Evolutionary conservation across 2,329 filamentous ascomycete species (phyloP).

Genomic region (Fusarium brevicatenulatum): DNA sequence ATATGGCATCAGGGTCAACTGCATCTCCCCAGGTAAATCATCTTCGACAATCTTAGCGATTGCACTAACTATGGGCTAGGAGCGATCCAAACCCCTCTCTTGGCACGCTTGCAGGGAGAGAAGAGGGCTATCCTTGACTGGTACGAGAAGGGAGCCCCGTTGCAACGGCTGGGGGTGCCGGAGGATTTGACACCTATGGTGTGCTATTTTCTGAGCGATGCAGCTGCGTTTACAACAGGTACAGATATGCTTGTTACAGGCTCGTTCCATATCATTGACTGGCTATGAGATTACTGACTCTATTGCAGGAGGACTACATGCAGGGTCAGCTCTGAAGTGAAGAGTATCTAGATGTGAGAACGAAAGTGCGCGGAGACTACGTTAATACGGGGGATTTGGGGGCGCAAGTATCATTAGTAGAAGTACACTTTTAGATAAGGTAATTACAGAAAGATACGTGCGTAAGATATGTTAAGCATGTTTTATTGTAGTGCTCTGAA

Average conservation of each 20-base stretch:
- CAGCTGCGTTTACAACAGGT: not conserved
- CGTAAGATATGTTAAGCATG: too few relatives aligned
- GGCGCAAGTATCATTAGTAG: accelerated
- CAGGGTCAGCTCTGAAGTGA: not conserved
- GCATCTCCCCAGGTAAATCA: not conserved
- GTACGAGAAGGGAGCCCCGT: not conserved
- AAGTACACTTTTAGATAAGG: too few relatives aligned
- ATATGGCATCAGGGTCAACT: constrained; percentile 1
- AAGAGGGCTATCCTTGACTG: not conserved
- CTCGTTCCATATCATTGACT: not conserved
- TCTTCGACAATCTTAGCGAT: not conserved
- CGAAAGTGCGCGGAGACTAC: accelerated
- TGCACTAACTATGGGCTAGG: not conserved
- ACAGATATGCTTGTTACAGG: constrained; percentile 1
- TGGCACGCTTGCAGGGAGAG: not conserved
- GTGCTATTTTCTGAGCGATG: not conserved
- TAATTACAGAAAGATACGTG: accelerated
- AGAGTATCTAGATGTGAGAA: not conserved
- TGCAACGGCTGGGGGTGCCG: not conserved
- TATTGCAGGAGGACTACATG: not conserved
- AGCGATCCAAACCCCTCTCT: not conserved
- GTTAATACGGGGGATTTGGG: accelerated
- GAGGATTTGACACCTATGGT: constrained; percentile 1
- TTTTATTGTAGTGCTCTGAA: accelerated
- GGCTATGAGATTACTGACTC: not conserved